Conservation (phyloP, 2,329 filamentous ascomycete genomes). For the Phyllosticta capitalensis region DNA sequence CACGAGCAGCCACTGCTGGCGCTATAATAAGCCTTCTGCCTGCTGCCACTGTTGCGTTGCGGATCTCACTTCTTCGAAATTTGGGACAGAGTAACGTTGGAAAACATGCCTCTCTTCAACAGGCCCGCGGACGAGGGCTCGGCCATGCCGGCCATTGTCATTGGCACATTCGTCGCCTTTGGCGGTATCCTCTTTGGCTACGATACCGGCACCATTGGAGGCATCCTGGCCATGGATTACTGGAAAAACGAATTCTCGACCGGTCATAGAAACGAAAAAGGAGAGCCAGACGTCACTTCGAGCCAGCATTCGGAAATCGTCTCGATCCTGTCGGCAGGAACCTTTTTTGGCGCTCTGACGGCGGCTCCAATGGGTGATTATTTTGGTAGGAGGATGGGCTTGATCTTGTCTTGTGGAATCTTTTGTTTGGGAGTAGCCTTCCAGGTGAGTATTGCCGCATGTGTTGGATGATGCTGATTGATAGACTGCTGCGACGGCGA, state of each 20-base stretch:
- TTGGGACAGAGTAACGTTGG: too few species aligned
- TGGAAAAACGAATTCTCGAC: constrained; percentile 54
- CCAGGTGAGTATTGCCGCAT: constrained; percentile 25
- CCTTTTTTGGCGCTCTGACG: constrained; percentile 62
- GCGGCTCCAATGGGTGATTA: constrained; percentile 62
- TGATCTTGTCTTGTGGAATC: constrained; percentile 25
- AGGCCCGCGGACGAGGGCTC: constrained; percentile 65
- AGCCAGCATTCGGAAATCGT: constrained; percentile 62
- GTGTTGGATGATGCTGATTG: constrained; percentile 30
- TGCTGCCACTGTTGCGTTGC: too few species aligned
- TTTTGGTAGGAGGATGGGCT: constrained; percentile 59
- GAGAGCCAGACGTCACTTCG: constrained; percentile 22
- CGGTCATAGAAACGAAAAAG: constrained; percentile 24
- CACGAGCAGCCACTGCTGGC: too few species aligned
- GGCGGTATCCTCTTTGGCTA: constrained; percentile 35
- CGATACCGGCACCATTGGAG: constrained; percentile 35
- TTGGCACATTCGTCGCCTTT: constrained; percentile 37
- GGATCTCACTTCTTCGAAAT: too few species aligned
- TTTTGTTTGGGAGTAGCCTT: constrained; percentile 33
- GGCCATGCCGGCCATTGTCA: constrained; percentile 26
- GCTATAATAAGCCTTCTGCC: too few species aligned
- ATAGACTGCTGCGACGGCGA: constrained; percentile 24
- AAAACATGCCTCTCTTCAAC: constrained; percentile 36
- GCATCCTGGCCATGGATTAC: constrained; percentile 61
- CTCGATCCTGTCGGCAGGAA: constrained; percentile 74